Base-by-base conservation (phyloP, 371 early-diverging fungal species). In the Zopfochytrium polystomum region DNA sequence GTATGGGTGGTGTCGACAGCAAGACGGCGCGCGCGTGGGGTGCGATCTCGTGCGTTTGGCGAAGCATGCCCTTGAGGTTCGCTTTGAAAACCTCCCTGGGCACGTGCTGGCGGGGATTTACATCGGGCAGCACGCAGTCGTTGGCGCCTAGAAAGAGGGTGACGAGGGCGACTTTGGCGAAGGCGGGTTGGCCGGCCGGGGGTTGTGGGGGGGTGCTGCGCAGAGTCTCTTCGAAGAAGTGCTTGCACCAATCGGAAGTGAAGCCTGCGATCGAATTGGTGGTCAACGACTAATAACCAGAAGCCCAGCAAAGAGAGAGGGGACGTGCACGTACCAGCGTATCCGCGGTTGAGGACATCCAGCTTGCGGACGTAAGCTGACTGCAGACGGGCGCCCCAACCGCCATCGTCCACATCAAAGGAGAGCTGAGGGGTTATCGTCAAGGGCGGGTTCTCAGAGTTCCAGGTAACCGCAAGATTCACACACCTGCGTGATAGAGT, bases 141-240 rank as follows among this genome's bases (percentile, higher is more conserved):
- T 93, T 93, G 46, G 92, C 85, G 4, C 94, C 94, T 35, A 89
- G 79, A 47, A 90, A 85, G 18, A 93, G 77, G 20, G 84, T 87
- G 54, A 89, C 68, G 29, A 92, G 72, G 7, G 66, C 68, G 45
- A 88, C 69, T 15, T 68, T 66, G 2, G 81, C 61, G 11, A 58
- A 45, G 1, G 55, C n/a, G n/a, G 32, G 31, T 55, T 23, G 52
- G 60, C 11, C 22, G 26, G 53, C 15, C 2, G 63, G 52, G 15
- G 66, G 47, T 66, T 30, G 77, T 66, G 52, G 80, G 76, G 30
- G 51, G 2, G 33, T 32, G 2, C 48, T 30, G 2, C 9, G 15
- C 27, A 90, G 69, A 23, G 86, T 59, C 29, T 78, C 81, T 0
- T 76, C 77, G 23, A 89, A 65, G 9, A 91, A 63, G 13, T 79